Percentiles rank a stretch among this genome's conserved stretches.
phyloP scores from a whole-genome alignment of 208 protist species.

The Wallacemonas sp. region DNA sequence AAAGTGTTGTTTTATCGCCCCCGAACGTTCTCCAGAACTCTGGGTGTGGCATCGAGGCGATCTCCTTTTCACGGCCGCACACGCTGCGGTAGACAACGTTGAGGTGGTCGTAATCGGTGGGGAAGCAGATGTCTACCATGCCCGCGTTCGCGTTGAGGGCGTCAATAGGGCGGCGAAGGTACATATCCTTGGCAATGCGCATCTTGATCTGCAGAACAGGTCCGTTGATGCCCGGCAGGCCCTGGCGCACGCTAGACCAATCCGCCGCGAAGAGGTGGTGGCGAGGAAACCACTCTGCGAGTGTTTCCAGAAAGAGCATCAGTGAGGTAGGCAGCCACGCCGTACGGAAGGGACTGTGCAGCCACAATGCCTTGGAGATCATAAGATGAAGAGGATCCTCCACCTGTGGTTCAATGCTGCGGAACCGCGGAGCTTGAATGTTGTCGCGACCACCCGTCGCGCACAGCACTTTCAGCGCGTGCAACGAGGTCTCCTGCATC shows the following conservation, averaged over 20 bases:
- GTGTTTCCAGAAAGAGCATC: conserved; percentile 78
- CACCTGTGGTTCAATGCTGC: conserved; percentile 54
- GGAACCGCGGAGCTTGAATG: conserved; percentile 54
- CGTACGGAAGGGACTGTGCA: conserved; percentile 75
- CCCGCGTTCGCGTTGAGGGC: conserved; percentile 69
- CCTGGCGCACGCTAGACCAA: conserved; percentile 65
- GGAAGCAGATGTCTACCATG: conserved; percentile 88
- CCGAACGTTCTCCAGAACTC: conserved; percentile 84
- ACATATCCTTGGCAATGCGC: conserved; percentile 78
- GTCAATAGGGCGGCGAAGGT: conserved; percentile 56
- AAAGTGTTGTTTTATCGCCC: conserved; percentile 80
- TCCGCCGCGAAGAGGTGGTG: conserved; percentile 82
- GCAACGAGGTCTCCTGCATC: conserved; percentile 87
- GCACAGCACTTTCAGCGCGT: conserved; percentile 83
- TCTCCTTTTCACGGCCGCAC: conserved; percentile 71
- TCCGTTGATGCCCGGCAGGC: conserved; percentile 61
- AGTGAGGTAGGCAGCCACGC: conserved; percentile 75
- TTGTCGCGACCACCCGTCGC: conserved; percentile 73
- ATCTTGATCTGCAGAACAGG: conserved; percentile 84
- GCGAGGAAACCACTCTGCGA: conserved; percentile 74
- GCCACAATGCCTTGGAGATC: conserved; percentile 60
- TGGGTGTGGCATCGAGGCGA: conserved; percentile 61
- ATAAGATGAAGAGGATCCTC: conserved; percentile 51
- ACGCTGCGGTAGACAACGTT: conserved; percentile 54
- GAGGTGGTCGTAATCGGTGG: conserved; percentile 84